Base-by-base conservation (phyloP, 1,284 basidiomycete species). In the Fistulina hepatica region DNA sequence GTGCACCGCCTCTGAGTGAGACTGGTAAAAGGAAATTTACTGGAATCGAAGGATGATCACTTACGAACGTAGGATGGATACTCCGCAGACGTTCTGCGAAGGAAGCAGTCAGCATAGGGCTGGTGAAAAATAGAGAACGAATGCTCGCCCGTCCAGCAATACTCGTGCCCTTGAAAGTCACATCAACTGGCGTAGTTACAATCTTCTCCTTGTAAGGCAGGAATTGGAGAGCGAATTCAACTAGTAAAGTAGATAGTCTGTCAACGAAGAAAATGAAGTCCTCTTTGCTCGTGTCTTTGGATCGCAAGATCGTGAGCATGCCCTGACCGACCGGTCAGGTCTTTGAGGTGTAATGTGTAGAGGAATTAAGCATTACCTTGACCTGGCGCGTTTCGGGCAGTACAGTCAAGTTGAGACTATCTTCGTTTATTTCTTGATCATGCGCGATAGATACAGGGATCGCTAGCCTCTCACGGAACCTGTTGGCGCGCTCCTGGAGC, bases 261-360 rank as follows among this genome's bases (percentile, higher is more conserved):
- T 97, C 90, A 6, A 73, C 71, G 51, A 86, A 89, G 63, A 91
- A 91, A 13, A 93, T 76, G 51, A 97, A 97, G 52, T 95, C 90
- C 47, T 85, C 83, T 19, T 79, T 67, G 8, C 65, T 62, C 0
- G 86, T 85, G 6, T 63, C 66, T 42, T 63, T 64, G 49, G 91
- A 79, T 21, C 93, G 74, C 21, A 97, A 56, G 23, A 86, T 79
- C 0, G 92, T 95, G 56, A 85, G 81, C 12, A 94, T 91, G 1
- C 89, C 89, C 86, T 93, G 48, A 5, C 27, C n/a, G n/a, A 16
- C 6, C 27, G 10, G 31, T 13, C 35, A 42, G 41, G n/a, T n/a
- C n/a, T n/a, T n/a, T 36, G 17, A 36, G 39, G 23, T 38, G 20
- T 10, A 37, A 27, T 21, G 23, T 5, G 1, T 6, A 34, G 13